Percentiles rank a stretch among this genome's conserved stretches.
Evolutionary conservation across 83 land plant species (phyloP).

Genomic region (Thuja plicata): DNA sequence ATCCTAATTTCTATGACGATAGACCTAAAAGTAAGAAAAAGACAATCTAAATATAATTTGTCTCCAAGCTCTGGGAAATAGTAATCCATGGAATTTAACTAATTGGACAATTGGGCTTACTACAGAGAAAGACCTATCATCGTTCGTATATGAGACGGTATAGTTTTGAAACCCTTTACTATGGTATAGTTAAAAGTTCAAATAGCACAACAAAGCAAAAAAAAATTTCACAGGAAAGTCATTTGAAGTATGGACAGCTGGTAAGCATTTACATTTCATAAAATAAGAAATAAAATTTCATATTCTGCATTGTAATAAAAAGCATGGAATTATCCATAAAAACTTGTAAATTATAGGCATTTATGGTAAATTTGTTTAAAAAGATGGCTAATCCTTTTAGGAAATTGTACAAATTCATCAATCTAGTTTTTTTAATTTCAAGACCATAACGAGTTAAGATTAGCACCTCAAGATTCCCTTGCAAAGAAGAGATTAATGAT

Average conservation of each 20-base stretch:
- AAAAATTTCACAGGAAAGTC: not conserved
- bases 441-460: not conserved
- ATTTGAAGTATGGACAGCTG: not conserved
- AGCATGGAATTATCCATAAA: not conserved
- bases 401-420: not conserved
- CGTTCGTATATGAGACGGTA: not conserved
- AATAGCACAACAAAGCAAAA: not conserved
- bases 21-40: not conserved
- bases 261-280: not conserved
- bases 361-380: not conserved
- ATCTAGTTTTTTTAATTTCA: not conserved
- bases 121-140: not conserved
- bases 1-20: not conserved
- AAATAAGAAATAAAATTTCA: not conserved
- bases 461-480: not conserved
- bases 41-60: not conserved
- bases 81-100: not conserved
- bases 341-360: not conserved
- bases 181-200: not conserved
- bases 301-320: not conserved
- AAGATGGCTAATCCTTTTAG: not conserved
- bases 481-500: not conserved
- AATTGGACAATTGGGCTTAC: not conserved
- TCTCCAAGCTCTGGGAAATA: not conserved
- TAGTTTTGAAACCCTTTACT: not conserved